These are phyloP conservation scores for Lycium ferocissimum DNA, from an alignment of 257 asterid species.

Conservation along the genomic window DNA sequence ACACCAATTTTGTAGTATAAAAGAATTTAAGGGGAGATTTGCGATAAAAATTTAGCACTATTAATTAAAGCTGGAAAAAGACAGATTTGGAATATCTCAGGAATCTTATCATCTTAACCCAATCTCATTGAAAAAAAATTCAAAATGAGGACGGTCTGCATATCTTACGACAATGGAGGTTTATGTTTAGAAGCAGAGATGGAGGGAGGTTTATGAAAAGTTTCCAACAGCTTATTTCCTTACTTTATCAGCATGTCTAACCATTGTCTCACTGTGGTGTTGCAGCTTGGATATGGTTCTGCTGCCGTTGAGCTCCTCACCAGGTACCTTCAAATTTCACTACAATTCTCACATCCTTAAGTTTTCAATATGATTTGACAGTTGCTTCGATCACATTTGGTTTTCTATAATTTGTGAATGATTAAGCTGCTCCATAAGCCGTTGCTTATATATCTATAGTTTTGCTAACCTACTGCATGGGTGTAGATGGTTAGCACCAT, in stretches of 20 bases:
- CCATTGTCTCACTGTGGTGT: constrained; percentile 33
- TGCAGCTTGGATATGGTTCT: constrained; percentile 93
- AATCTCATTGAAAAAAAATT: constrained; percentile 2
- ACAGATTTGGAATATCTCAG: not conserved
- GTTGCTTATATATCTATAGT: not conserved
- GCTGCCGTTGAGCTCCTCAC: constrained; percentile 79
- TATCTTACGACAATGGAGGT: not conserved
- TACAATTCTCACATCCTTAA: not conserved
- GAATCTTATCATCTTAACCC: not conserved
- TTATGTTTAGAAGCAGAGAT: not conserved
- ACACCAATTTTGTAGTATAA: not conserved
- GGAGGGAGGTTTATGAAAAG: not conserved
- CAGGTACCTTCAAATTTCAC: constrained; percentile 53
- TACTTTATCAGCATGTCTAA: constrained; percentile 15
- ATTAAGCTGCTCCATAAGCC: not conserved
- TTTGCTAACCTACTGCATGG: not conserved
- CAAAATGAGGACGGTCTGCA: not conserved
- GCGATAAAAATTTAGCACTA: constrained; percentile 9
- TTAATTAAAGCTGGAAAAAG: not conserved
- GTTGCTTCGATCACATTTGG: constrained; percentile 6
- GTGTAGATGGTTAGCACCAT: not conserved
- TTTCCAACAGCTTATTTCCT: not conserved
- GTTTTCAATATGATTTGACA: not conserved
- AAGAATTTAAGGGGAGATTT: not conserved
- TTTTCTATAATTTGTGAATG: not conserved